Conservation (phyloP, 225 moss, liverwort and hornwort species). For the Lunularia cruciata region DNA sequence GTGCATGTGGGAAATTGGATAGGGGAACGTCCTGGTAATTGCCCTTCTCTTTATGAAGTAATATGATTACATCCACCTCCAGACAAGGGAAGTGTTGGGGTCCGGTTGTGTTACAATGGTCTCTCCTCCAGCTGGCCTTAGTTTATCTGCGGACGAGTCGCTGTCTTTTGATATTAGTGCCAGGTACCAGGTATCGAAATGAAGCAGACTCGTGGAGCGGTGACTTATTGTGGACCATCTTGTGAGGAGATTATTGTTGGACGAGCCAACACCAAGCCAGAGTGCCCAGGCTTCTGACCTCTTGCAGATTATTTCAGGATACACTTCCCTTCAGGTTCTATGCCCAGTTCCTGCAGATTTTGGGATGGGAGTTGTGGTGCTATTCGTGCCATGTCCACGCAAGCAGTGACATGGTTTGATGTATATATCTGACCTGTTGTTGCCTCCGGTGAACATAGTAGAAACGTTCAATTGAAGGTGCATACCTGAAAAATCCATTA, state of each 20-base stretch:
- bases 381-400: conserved; percentile 1
- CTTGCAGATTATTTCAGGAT: conserved; percentile 8
- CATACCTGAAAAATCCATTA: conserved; percentile 12
- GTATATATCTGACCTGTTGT: background rate
- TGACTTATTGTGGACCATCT: conserved; percentile 1
- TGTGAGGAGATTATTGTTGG: background rate
- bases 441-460: conserved; percentile 1
- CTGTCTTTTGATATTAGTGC: background rate
- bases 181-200: background rate
- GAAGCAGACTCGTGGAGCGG: conserved; percentile 16
- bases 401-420: conserved; percentile 4
- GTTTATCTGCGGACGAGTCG: conserved; percentile 3
- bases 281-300: background rate
- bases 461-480: conserved; percentile 10
- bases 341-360: background rate
- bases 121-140: background rate
- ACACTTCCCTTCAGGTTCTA: background rate
- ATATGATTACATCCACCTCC: conserved; percentile 12
- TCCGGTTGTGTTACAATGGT: background rate
- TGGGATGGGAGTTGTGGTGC: conserved; percentile 1
- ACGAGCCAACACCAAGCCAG: conserved; percentile 2
- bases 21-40: conserved; percentile 6
- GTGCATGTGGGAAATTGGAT: conserved; percentile 11
- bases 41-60: background rate
- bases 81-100: background rate